Percentiles rank a stretch among this genome's conserved stretches.
Conservation (phyloP, 202 grass and related monocot genomes). For the Panicum virgatum region DNA sequence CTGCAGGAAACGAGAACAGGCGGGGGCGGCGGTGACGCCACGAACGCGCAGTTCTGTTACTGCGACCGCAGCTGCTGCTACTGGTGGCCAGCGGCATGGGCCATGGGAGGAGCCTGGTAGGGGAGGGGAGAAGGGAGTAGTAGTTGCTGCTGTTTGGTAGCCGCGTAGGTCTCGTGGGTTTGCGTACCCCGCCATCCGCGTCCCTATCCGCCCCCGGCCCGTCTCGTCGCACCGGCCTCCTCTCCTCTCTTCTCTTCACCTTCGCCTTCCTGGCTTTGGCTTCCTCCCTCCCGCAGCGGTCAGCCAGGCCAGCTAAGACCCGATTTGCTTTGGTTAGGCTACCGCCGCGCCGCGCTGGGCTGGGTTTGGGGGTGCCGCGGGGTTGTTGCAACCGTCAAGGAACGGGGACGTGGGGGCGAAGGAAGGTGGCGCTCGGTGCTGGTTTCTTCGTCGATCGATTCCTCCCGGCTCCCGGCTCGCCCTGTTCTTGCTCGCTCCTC, state of each 20-base stretch:
- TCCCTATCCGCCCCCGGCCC: slow-evolving; percentile 36
- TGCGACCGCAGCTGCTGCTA: slow-evolving; percentile 5
- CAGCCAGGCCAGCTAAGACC: slow-evolving; percentile 41
- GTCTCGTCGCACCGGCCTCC: neutral
- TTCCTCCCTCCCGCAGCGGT: slow-evolving; percentile 35
- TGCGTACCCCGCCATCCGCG: slow-evolving; percentile 43
- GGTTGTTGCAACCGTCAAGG: slow-evolving; percentile 34
- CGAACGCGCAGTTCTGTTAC: slow-evolving; percentile 9
- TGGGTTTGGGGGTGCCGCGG: neutral
- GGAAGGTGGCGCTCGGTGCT: slow-evolving; percentile 13
- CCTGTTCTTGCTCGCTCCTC: neutral
- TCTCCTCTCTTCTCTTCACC: neutral
- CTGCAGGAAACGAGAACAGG: neutral
- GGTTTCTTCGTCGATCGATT: slow-evolving; percentile 33
- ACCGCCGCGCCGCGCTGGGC: slow-evolving; percentile 12
- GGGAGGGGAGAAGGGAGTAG: neutral
- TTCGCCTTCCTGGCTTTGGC: slow-evolving; percentile 22
- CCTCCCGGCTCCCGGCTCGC: slow-evolving; percentile 17
- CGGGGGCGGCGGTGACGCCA: neutral
- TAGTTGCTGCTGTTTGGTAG: slow-evolving; percentile 37
- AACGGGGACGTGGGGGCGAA: slow-evolving; percentile 30
- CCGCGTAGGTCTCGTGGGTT: slow-evolving; percentile 43
- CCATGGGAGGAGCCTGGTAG: neutral
- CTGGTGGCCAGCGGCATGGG: neutral
- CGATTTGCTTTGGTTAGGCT: slow-evolving; percentile 39